Evolutionary conservation across 495 filamentous ascomycete species (phyloP).

Genomic region (Astrocystis sublimbata): DNA sequence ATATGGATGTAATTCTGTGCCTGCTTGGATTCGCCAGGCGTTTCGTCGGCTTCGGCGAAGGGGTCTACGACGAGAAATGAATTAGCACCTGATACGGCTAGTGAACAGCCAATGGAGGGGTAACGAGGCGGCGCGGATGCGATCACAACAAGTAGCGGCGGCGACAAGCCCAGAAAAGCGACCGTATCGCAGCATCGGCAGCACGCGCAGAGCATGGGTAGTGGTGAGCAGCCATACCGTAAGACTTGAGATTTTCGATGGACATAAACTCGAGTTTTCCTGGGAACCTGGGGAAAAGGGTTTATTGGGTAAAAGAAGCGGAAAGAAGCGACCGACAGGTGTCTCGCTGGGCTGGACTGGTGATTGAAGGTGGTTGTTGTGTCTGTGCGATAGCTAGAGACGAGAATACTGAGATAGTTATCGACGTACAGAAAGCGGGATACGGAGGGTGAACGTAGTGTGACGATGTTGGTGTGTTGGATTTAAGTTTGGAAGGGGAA

Average conservation of each 20-base stretch:
- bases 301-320: conserved; percentile 35
- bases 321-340: conserved; percentile 48
- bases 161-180: not conserved
- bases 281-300: conserved; percentile 49
- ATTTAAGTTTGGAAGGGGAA: conserved; percentile 18
- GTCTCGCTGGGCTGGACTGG: conserved; percentile 16
- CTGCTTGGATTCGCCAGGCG: conserved; percentile 89
- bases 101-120: conserved; percentile 9
- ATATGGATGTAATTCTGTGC: conserved; percentile 98
- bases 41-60: conserved; percentile 99
- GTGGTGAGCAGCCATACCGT: conserved; percentile 68
- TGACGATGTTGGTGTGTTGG: conserved; percentile 18
- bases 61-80: conserved; percentile 64
- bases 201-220: conserved; percentile 19
- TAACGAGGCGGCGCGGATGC: not conserved
- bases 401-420: conserved; percentile 12
- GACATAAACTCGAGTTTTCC: conserved; percentile 88
- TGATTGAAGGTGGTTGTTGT: not conserved
- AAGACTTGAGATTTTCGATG: conserved; percentile 99
- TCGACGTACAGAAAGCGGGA: not conserved
- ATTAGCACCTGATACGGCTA: conserved; percentile 21
- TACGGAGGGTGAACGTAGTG: conserved; percentile 22
- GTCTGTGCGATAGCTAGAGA: not conserved
- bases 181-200: not conserved
- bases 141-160: no score